A percentile compares a stretch with the other conserved stretches of the same genome.
Conservation (phyloP, 768 basidiomycete species). For the Mycena crocata region DNA sequence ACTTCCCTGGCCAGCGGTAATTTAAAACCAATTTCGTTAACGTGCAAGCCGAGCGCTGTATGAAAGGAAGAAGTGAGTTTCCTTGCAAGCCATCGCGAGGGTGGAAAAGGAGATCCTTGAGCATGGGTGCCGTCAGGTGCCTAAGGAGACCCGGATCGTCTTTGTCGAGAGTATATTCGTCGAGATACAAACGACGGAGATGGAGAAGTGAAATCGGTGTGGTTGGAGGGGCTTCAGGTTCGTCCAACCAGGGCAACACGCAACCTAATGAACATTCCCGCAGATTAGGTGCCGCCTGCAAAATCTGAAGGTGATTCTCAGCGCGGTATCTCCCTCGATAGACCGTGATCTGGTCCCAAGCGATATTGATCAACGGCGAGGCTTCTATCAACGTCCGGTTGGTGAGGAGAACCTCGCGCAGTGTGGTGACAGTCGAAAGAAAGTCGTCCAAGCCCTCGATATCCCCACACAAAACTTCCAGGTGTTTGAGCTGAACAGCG, state of each 20-base stretch:
- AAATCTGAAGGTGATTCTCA: neutral
- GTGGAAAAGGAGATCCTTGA: neutral
- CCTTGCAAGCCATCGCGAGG: neutral
- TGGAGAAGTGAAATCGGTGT: neutral
- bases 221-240: too few relatives aligned
- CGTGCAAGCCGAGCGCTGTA: neutral
- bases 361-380: neutral
- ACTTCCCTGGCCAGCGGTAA: too few relatives aligned
- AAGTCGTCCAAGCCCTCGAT: too few relatives aligned
- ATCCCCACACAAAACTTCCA: too few relatives aligned
- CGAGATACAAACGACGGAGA: too few relatives aligned
- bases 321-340: neutral
- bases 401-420: neutral
- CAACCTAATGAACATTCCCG: too few relatives aligned
- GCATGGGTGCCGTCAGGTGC: neutral
- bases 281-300: neutral
- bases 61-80: too few relatives aligned
- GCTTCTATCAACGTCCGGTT: neutral
- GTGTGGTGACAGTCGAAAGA: too few relatives aligned
- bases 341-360: neutral
- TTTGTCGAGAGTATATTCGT: neutral
- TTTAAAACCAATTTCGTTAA: neutral
- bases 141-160: neutral
- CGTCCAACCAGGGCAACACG: too few relatives aligned
- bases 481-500: too few relatives aligned